These are phyloP conservation scores for Acmispon strigosus DNA, from an alignment of 306 rosid genomes.

Conservation along the genomic window DNA sequence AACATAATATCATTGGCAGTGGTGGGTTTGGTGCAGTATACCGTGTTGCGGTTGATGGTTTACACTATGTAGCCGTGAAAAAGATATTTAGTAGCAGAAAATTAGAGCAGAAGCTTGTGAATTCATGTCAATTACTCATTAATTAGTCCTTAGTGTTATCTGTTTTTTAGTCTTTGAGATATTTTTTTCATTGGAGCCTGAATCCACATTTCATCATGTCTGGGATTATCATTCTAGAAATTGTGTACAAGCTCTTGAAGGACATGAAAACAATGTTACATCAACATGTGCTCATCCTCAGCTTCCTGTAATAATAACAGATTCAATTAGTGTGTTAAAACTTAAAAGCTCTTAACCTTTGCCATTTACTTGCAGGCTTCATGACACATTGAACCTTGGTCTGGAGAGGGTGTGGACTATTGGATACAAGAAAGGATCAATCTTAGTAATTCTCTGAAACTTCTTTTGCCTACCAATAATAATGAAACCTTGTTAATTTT, in stretches of 20 bases:
- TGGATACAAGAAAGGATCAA: conserved; percentile 46
- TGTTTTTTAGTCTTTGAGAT: background rate
- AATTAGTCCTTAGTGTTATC: background rate
- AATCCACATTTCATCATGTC: conserved; percentile 20
- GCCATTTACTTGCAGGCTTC: conserved; percentile 29
- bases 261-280: conserved; percentile 48
- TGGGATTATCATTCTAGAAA: conserved; percentile 42
- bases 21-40: too few relatives aligned
- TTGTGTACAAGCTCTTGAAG: conserved; percentile 46
- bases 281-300: conserved; percentile 41
- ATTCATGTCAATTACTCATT: background rate
- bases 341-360: background rate
- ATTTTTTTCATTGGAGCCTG: background rate
- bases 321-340: background rate
- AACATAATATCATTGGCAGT: too few relatives aligned
- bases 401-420: conserved; percentile 60
- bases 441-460: conserved; percentile 24
- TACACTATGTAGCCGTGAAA: too few relatives aligned
- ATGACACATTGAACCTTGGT: conserved; percentile 29
- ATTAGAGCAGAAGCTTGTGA: too few relatives aligned
- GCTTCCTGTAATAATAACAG: conserved; percentile 42
- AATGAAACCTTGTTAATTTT: background rate
- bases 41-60: too few relatives aligned
- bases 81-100: too few relatives aligned
- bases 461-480: background rate